These are phyloP conservation scores for Dactylellina cionopaga DNA, from an alignment of 2,329 filamentous ascomycete species.

Conservation along the genomic window DNA sequence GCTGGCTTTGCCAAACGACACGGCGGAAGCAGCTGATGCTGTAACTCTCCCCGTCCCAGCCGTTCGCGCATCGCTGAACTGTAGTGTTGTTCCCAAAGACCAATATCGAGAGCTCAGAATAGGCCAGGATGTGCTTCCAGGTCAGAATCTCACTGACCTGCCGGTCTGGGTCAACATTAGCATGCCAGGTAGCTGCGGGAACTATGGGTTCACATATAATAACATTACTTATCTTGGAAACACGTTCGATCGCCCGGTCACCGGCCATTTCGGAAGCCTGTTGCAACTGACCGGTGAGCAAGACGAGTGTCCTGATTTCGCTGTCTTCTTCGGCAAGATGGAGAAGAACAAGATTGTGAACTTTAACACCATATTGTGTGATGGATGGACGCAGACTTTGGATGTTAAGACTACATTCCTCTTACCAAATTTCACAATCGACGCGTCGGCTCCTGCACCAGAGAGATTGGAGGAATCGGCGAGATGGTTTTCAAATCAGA, in stretches of 20 bases:
- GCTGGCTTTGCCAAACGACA: conserved; percentile 75
- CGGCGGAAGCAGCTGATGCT: conserved; percentile 72
- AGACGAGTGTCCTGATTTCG: conserved; percentile 26
- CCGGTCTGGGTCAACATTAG: conserved; percentile 31
- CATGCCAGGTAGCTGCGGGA: conserved; percentile 36
- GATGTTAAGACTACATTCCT: conserved; percentile 30
- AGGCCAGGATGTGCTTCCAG: conserved; percentile 67
- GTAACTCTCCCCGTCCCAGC: conserved; percentile 72
- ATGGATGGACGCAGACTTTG: conserved; percentile 22
- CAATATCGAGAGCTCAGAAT: conserved; percentile 74
- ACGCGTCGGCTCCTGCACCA: not conserved
- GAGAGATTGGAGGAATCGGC: conserved; percentile 20
- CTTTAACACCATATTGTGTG: conserved; percentile 31
- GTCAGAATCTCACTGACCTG: conserved; percentile 2
- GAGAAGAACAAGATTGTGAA: conserved; percentile 36
- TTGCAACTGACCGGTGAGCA: not conserved
- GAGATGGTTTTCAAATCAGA: conserved; percentile 37
- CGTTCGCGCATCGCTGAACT: conserved; percentile 57
- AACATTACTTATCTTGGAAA: conserved; percentile 11
- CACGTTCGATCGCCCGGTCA: conserved; percentile 17
- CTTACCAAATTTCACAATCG: conserved; percentile 27
- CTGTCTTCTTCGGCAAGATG: conserved; percentile 34
- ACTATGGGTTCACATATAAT: conserved; percentile 16
- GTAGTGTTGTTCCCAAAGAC: conserved; percentile 74
- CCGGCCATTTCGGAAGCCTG: conserved; percentile 30